These are phyloP conservation scores for Pulveroboletus sp. DNA, from an alignment of 768 basidiomycete species.

Conservation along the genomic window DNA sequence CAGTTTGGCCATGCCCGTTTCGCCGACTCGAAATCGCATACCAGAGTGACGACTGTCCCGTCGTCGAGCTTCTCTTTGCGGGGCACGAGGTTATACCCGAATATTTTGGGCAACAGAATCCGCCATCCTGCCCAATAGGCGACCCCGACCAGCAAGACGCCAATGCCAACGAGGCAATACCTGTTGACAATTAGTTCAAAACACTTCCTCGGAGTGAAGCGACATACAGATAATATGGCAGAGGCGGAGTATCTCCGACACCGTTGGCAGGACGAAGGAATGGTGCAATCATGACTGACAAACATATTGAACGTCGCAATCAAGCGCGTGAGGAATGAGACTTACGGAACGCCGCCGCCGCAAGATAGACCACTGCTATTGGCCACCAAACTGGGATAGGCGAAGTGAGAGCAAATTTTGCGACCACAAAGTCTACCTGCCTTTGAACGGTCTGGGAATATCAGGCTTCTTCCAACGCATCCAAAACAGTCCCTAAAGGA, in stretches of 20 bases:
- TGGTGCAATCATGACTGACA: slow-evolving; percentile 48
- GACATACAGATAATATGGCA: slow-evolving; percentile 52
- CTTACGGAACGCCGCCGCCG: slow-evolving; percentile 46
- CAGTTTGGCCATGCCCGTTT: neutral
- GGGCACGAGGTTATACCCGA: slow-evolving; percentile 45
- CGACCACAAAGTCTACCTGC: slow-evolving; percentile 14
- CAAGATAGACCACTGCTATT: slow-evolving; percentile 50
- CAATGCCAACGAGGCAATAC: slow-evolving; percentile 52
- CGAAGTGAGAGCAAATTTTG: neutral
- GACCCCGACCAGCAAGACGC: slow-evolving; percentile 41
- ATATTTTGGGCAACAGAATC: slow-evolving; percentile 40
- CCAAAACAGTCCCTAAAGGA: slow-evolving; percentile 49
- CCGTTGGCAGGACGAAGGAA: slow-evolving; percentile 52
- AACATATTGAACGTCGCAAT: slow-evolving; percentile 21
- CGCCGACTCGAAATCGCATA: slow-evolving; percentile 23
- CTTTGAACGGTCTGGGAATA: slow-evolving; percentile 49
- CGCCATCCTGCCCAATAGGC: slow-evolving; percentile 55
- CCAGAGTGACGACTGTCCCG: slow-evolving; percentile 51
- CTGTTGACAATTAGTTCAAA: slow-evolving; percentile 18
- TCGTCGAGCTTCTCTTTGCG: slow-evolving; percentile 45
- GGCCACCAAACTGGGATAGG: slow-evolving; percentile 52
- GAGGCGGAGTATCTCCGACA: slow-evolving; percentile 55
- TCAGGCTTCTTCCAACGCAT: slow-evolving; percentile 49
- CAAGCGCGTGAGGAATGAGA: neutral
- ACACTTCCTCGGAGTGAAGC: slow-evolving; percentile 11